Conservation (phyloP, 2,329 filamentous ascomycete genomes). For the Penicillium sp. region DNA sequence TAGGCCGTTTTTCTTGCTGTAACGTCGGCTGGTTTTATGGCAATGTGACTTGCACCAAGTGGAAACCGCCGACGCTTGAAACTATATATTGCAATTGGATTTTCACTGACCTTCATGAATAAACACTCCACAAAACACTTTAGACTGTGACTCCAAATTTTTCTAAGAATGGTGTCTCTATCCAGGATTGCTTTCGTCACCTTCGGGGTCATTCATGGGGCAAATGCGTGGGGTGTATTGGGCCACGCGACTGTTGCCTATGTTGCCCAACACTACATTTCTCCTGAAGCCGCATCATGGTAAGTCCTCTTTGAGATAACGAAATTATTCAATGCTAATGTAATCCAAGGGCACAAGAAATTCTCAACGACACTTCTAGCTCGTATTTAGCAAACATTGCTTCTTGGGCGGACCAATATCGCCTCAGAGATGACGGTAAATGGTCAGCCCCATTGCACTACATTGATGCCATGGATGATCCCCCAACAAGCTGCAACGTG, state of each 20-base stretch:
- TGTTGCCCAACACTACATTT: conserved; percentile 53
- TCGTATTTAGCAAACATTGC: conserved; percentile 54
- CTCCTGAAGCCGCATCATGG: conserved; percentile 45
- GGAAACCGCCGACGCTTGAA: not conserved
- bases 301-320: conserved; percentile 11
- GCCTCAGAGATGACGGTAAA: conserved; percentile 48
- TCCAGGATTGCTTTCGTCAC: conserved; percentile 12
- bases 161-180: conserved; percentile 12
- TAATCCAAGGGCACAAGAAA: conserved; percentile 36
- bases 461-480: conserved; percentile 53
- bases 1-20: not conserved
- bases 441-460: conserved; percentile 52
- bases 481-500: conserved; percentile 50
- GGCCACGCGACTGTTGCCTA: conserved; percentile 58
- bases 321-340: not conserved
- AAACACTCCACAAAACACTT: not conserved
- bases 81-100: not conserved
- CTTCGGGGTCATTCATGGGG: conserved; percentile 12
- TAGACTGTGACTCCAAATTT: not conserved
- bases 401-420: conserved; percentile 56
- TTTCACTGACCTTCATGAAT: not conserved
- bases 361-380: conserved; percentile 44
- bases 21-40: not conserved
- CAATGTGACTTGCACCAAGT: not conserved
- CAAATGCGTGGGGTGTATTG: conserved; percentile 52